phyloP scores from a whole-genome alignment of 1,284 basidiomycete genomes.

The Marasmius oreades region DNA sequence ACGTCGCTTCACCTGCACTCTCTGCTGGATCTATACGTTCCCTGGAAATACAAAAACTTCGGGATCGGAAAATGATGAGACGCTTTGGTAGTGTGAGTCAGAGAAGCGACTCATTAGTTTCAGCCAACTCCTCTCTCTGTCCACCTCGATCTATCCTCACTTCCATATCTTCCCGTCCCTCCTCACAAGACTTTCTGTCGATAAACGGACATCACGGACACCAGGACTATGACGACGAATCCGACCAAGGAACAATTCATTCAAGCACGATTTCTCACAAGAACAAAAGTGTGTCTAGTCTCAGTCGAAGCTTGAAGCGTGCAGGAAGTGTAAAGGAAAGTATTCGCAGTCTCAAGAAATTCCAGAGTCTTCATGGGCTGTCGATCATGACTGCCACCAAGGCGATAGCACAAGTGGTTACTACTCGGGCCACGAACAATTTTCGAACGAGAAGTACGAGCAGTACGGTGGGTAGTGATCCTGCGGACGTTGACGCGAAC shows the following conservation, averaged over 20 bases:
- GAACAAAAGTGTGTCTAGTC: neutral
- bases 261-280: neutral
- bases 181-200: neutral
- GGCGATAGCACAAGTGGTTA: neutral
- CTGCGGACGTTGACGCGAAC: neutral
- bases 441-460: neutral
- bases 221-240: neutral
- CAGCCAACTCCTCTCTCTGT: neutral
- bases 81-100: neutral
- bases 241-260: neutral
- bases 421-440: neutral
- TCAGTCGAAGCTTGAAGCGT: neutral
- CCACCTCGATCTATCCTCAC: neutral
- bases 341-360: neutral
- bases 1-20: neutral
- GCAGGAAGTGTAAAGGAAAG: neutral
- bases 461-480: neutral
- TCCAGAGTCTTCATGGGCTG: neutral
- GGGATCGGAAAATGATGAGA: constrained; percentile 1
- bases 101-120: too few relatives aligned
- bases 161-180: neutral
- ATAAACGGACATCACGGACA: neutral
- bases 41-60: neutral
- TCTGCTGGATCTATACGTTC: neutral
- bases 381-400: neutral